Evolutionary conservation across 1,284 basidiomycete species (phyloP), one percentile per base, ranked within the genome.

Genomic region (Exobasidium rhododendri): DNA sequence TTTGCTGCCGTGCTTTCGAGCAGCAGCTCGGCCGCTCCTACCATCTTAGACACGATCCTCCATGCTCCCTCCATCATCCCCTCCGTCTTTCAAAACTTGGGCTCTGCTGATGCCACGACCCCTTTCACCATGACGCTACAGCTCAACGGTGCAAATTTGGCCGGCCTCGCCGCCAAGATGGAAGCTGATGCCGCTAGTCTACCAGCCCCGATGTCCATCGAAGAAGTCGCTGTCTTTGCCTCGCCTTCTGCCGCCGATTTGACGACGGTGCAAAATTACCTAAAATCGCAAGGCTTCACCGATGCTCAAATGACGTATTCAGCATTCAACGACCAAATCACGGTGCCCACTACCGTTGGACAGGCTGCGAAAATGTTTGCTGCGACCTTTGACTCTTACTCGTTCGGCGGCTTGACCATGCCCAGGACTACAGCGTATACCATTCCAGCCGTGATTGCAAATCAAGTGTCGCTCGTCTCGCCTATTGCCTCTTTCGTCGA

Each of bases 331-430:
- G 53, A 66, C 50, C 40, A 29, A 7, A 44, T 64, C 46, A 60
- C 62, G 5, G 61, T 66, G 29, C 26, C 58, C 30, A 32, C 63
- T n/a, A 66, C 61, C 13, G 64, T 64, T 30, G 59, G 54, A 17
- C 40, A 57, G 31, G 62, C 46, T 4, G 58, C 51, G 7, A 14
- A 40, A 28, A 32, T 64, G 26, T 64, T 64, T 29, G 31, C 20
- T 17, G 45, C 63, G n/a, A 26, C 56, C 14, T 51, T 64, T 44
- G 14, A 29, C 46, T 13, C 13, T 7, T 63, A 50, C 44, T 20
- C n/a, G 13, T 26, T 64, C 17, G 24, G 40, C 2, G 54, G 52
- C 17, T 22, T 10, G 5, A 22, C 29, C 14, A 53, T 46, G 5
- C 31, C 35, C 7, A 47, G 60, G 5, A 40, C 62, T 28, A 63